phyloP scores from a whole-genome alignment of 1,139 yeast genomes.

The Pneumocystis wakefieldiae region DNA sequence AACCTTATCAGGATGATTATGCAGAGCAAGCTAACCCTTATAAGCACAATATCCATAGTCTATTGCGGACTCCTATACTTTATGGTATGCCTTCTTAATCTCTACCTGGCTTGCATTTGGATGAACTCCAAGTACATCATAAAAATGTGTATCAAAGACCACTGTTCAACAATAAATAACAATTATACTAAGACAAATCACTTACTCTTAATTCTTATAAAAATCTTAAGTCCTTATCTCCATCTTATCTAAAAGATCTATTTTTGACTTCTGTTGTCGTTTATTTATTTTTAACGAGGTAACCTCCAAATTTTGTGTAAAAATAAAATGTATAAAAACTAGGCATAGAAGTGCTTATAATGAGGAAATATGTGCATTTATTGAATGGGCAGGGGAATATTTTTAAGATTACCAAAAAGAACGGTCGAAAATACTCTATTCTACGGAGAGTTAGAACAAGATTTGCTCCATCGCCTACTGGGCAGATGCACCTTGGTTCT shows the following conservation, averaged over 20 bases:
- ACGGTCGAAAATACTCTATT: not conserved
- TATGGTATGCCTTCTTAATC: slow-evolving; percentile 85
- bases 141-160: slow-evolving; percentile 91
- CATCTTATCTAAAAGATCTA: not conserved
- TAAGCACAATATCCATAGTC: not conserved
- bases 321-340: not conserved
- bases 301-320: not conserved
- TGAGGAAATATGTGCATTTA: not conserved
- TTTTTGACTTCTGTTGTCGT: not conserved
- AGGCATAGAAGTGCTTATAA: not conserved
- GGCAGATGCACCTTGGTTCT: slow-evolving; percentile 80
- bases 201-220: not conserved
- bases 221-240: not conserved
- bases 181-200: not conserved
- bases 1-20: slow-evolving; percentile 12
- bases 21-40: not conserved
- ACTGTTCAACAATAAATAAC: slow-evolving; percentile 24
- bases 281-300: not conserved
- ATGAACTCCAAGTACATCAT: slow-evolving; percentile 56
- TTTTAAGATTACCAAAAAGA: not conserved
- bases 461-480: slow-evolving; percentile 98
- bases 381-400: not conserved
- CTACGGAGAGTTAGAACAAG: slow-evolving; percentile 48
- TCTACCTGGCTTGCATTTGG: slow-evolving; percentile 66
- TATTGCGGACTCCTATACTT: slow-evolving; percentile 18